Evolutionary conservation across 2,329 filamentous ascomycete species (phyloP).

Genomic region (Beauveria australis): DNA sequence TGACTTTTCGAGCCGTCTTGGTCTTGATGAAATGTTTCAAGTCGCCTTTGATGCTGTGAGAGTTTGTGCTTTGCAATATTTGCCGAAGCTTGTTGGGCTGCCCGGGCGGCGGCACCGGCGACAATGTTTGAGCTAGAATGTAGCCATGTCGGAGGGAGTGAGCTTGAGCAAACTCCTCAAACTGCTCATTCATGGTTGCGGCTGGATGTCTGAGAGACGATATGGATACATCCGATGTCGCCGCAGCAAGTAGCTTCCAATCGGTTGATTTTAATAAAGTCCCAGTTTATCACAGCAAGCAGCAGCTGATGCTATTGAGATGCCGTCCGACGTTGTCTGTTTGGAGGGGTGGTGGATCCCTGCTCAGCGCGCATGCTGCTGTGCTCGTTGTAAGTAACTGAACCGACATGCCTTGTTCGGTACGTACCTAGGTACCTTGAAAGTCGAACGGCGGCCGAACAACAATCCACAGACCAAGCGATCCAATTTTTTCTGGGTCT

Average conservation of each 20-base stretch:
- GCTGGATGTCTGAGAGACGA: not conserved
- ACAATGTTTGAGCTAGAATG: conserved; percentile 64
- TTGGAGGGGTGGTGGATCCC: conserved; percentile 10
- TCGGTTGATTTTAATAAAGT: not conserved
- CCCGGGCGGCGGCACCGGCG: conserved; percentile 55
- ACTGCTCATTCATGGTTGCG: conserved; percentile 60
- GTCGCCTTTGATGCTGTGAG: conserved; percentile 56
- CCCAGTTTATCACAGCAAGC: not conserved
- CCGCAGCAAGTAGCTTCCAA: not conserved
- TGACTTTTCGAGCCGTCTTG: conserved; percentile 43
- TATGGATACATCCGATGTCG: not conserved
- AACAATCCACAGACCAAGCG: not conserved
- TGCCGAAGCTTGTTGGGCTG: conserved; percentile 58
- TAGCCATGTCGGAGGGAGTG: conserved; percentile 60
- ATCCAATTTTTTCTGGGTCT: conserved; percentile 1
- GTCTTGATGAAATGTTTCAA: conserved; percentile 65
- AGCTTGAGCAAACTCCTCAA: conserved; percentile 65
- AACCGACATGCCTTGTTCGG: not conserved
- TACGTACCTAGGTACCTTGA: not conserved
- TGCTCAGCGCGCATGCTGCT: no score
- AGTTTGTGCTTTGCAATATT: conserved; percentile 65
- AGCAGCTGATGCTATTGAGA: not conserved
- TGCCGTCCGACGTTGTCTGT: not conserved
- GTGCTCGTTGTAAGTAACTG: not conserved
- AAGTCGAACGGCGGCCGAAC: not conserved